Conservation (phyloP, 2,329 filamentous ascomycete genomes). For the Microdochium trichocladiopsis region DNA sequence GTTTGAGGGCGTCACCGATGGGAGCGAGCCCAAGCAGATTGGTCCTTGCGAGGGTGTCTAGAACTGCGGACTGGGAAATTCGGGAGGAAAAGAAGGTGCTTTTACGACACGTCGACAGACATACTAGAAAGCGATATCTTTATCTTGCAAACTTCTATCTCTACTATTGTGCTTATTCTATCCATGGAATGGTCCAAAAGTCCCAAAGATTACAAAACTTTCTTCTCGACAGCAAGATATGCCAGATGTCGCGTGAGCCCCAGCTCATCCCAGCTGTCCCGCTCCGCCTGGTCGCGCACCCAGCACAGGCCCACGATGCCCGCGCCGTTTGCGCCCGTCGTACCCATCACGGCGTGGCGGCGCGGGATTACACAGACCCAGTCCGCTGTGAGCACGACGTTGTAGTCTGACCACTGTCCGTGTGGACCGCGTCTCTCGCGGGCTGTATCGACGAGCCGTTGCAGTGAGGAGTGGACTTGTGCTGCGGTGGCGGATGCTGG, state of each 20-base stretch:
- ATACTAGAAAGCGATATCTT: too few species aligned
- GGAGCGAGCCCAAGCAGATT: neutral
- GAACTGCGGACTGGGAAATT: too few species aligned
- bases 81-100: too few species aligned
- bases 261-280: constrained; percentile 14
- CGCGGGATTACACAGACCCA: constrained; percentile 26
- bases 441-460: neutral
- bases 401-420: constrained; percentile 17
- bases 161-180: too few species aligned
- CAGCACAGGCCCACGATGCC: constrained; percentile 27
- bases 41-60: neutral
- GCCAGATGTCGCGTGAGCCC: constrained; percentile 13
- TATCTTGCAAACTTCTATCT: too few species aligned
- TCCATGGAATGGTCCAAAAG: too few species aligned
- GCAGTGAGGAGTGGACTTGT: constrained; percentile 9
- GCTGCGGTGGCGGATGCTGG: constrained; percentile 3
- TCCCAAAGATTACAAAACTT: too few species aligned
- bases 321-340: constrained; percentile 21
- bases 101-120: too few species aligned
- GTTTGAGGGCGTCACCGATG: neutral
- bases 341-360: constrained; percentile 14
- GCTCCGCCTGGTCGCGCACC: constrained; percentile 13
- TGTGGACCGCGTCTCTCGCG: constrained; percentile 7
- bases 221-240: constrained; percentile 1
- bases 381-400: constrained; percentile 20